phyloP scores from a whole-genome alignment of 2,329 filamentous ascomycete genomes.

The Aspergillus novofumigatus region DNA sequence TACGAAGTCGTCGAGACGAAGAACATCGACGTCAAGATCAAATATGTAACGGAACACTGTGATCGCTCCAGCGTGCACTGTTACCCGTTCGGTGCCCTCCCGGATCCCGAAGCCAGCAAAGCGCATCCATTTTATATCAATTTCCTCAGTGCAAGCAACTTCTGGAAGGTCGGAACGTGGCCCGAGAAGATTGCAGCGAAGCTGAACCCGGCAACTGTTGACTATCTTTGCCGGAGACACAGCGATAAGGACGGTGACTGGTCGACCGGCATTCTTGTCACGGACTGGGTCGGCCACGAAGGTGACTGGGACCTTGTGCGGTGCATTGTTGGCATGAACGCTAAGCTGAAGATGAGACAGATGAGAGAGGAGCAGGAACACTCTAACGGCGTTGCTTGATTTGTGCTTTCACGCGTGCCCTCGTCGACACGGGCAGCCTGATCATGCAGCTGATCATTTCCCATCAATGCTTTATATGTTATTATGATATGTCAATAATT shows the following conservation, averaged over 20 bases:
- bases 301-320: constrained; percentile 89
- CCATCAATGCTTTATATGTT: neutral
- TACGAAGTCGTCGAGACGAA: constrained; percentile 76
- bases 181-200: constrained; percentile 85
- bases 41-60: constrained; percentile 68
- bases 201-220: constrained; percentile 72
- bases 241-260: constrained; percentile 60
- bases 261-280: constrained; percentile 81
- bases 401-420: neutral
- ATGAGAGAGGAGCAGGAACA: constrained; percentile 8
- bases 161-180: constrained; percentile 90
- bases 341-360: constrained; percentile 47
- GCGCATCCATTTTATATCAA: constrained; percentile 75
- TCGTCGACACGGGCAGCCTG: neutral
- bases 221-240: constrained; percentile 55
- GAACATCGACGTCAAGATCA: constrained; percentile 77
- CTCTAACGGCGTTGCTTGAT: neutral
- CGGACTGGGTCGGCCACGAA: constrained; percentile 83
- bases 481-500: neutral
- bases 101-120: constrained; percentile 42
- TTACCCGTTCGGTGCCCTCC: constrained; percentile 35
- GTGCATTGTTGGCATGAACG: constrained; percentile 89
- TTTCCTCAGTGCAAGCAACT: constrained; percentile 87
- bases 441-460: neutral
- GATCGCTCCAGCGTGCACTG: constrained; percentile 60